Evolutionary conservation across 192 early-diverging fungal genomes (phyloP), one percentile per base, ranked within the genome.

Genomic region (Geranomyces michiganensis): DNA sequence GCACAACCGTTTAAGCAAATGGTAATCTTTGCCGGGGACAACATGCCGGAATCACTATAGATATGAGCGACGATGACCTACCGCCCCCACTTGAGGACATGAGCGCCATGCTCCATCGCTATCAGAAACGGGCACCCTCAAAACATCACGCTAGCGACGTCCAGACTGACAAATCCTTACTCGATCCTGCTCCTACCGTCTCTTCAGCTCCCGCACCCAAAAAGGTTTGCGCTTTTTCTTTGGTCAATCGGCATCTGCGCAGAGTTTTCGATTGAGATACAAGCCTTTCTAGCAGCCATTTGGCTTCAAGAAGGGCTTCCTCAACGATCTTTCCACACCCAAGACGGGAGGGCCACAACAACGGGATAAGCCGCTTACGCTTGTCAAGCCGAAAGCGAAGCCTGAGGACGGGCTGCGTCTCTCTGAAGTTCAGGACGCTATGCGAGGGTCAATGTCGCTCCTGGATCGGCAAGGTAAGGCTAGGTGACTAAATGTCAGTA

Each of bases 361-460:
- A 55, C 47, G n/a, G n/a, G n/a, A 24, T 0, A 26, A 7, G 12
- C 0, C 47, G 30, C 24, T 71, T 30, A 59, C 70, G 12, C 10
- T 71, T 26, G 46, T 71, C 58, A 62, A 48, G 30, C 70, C 70
- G n/a, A 71, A 47, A 10, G 13, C 56, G 33, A 47, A 21, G 14
- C 43, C 59, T 0, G 27, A 15, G 1, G 59, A 62, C 12, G 29
- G 48, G 0, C 32, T 71, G 15, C 70, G 70, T 26, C 72, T 82
- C 22, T 47, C 67, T n/a, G 78, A 82, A 65, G 77, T 82, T n/a
- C 76, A 79, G 56, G 65, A 74, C 22, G 76, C 77, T 26, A 79
- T 82, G 78, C 62, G 58, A 64, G 21, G 24, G 17, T 67, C 79
- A 48, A 56, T 82, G 46, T 46, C 63, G 19, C 30, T 59, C 24